phyloP scores from a whole-genome alignment of 768 basidiomycete species.

The Termitomyces bulborhizus region DNA sequence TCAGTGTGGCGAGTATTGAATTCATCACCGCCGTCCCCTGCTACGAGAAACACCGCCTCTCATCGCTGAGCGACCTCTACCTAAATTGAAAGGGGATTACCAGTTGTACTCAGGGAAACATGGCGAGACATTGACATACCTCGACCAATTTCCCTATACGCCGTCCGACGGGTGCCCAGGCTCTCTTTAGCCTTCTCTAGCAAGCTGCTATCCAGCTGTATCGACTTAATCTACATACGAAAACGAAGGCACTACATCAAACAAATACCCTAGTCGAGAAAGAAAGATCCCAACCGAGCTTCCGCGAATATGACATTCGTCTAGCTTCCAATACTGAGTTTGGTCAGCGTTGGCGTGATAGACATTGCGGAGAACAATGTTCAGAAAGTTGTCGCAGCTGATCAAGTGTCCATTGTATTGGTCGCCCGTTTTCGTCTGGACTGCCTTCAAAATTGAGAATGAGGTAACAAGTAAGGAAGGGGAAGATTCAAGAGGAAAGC shows the following conservation, averaged over 20 bases:
- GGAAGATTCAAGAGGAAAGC: background rate
- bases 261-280: background rate
- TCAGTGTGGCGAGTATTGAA: background rate
- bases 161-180: background rate
- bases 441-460: background rate
- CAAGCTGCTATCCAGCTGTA: background rate
- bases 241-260: background rate
- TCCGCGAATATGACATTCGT: background rate
- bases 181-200: background rate
- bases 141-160: background rate
- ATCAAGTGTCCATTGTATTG: background rate
- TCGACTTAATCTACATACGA: background rate
- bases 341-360: background rate
- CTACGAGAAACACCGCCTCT: background rate
- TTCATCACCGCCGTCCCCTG: background rate
- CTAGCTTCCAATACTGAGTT: background rate
- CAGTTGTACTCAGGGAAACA: too few relatives aligned
- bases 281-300: background rate
- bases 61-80: too few relatives aligned
- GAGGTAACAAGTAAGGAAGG: background rate
- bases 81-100: too few relatives aligned
- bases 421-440: background rate
- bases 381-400: background rate
- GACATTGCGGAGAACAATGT: background rate
- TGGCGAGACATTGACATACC: background rate